Base-by-base conservation (phyloP, 1,284 basidiomycete genomes). In the Ustilago loliicola region DNA sequence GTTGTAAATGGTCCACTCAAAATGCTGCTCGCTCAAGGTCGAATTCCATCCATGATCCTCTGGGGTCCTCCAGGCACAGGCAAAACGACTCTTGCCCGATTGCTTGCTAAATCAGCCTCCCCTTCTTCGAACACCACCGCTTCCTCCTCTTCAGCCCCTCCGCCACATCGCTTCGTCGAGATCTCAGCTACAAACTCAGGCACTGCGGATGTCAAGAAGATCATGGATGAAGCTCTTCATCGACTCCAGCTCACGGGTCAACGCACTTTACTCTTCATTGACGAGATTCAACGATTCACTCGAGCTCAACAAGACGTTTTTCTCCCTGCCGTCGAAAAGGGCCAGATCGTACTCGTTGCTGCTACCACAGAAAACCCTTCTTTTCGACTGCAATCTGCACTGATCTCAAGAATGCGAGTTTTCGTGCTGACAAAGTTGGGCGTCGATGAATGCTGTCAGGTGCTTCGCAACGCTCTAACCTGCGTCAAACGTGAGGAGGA, bases 331-430 rank as follows among this genome's bases (percentile, higher is more conserved):
- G 70, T 75, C n/a, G 73, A 72, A 23, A 66, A 65, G 55, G 72
- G 84, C 6, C 66, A 77, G 62, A 63, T 77, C 32, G 72, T 82
- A 89, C 88, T 96, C 38, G 91, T 96, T 71, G 93, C 93, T 19
- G 94, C 94, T 1, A 96, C 94, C 2, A 96, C 94, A 0, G 94
- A 96, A 86, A 96, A 96, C 81, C 94, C 94, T 0, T 94, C 93
- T 1, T 96, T 96, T 88, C 93, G 81, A 2, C 52, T 84, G 91
- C 57, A 90, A 90, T 38, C 93, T 48, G 84, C 94, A 4, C 88
- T 95, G 40, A 87, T 95, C 42, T 93, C 92, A 80, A 90, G 94
- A 52, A 94, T 93, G 86, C 90, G 93, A n/a, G 86, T 88, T 15
- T 86, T 85, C 34, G 81, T 85, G 9, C 77, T 85, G 8, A 69